These are phyloP conservation scores for Beauveria bassiana DNA, from an alignment of 2,329 filamentous ascomycete genomes.

Conservation along the genomic window DNA sequence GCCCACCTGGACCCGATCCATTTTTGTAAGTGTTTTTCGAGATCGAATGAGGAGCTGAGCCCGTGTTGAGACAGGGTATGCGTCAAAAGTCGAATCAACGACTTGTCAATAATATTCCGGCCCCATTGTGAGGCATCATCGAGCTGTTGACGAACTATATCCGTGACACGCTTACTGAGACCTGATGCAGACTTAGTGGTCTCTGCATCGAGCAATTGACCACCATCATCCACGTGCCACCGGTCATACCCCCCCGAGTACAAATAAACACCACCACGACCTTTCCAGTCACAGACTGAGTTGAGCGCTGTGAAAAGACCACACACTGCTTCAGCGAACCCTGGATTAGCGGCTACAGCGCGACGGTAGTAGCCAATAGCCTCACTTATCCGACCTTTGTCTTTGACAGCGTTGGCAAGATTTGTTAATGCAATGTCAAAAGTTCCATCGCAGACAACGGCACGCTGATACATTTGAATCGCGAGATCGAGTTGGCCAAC, in stretches of 20 bases:
- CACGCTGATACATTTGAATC: constrained; percentile 95
- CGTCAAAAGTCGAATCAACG: constrained; percentile 42
- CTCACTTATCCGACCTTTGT: constrained; percentile 85
- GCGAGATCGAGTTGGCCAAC: constrained; percentile 87
- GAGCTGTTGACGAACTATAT: constrained; percentile 84
- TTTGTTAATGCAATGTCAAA: constrained; percentile 98
- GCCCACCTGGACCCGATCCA: constrained; percentile 81
- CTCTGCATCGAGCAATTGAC: constrained; percentile 71
- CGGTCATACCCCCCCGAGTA: constrained; percentile 68
- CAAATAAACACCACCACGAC: constrained; percentile 77
- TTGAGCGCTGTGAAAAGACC: constrained; percentile 91
- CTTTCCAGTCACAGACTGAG: constrained; percentile 91
- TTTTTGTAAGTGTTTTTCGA: constrained; percentile 33
- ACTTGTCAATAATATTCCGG: constrained; percentile 55
- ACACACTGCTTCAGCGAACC: constrained; percentile 95
- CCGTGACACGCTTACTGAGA: constrained; percentile 82
- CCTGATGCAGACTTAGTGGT: constrained; percentile 57
- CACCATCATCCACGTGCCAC: constrained; percentile 85
- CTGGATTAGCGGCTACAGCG: constrained; percentile 83
- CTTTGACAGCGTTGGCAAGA: constrained; percentile 94
- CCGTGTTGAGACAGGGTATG: constrained; percentile 37
- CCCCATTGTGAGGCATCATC: constrained; percentile 84
- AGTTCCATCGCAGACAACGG: constrained; percentile 82
- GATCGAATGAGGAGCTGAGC: constrained; percentile 26
- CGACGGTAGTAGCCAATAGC: constrained; percentile 88